Base-by-base conservation (phyloP, 331 rosid genomes). In the Telfairia occidentalis region DNA sequence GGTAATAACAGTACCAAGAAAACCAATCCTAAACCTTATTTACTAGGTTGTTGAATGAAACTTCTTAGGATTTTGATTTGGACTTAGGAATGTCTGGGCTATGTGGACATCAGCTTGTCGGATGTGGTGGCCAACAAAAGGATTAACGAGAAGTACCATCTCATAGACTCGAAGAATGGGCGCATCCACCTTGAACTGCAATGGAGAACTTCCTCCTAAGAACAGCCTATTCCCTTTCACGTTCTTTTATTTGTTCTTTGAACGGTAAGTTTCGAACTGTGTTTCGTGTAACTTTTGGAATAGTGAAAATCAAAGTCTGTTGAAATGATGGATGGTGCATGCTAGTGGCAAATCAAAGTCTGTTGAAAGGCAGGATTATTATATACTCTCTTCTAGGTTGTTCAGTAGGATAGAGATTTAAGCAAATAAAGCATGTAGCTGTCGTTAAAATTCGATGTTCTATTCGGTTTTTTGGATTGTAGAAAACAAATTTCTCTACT, bases 41-140 rank as follows among this genome's bases (percentile, higher is more conserved):
- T 72, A n/a, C 61, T 13, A 29, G 10, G 32, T 29, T 42, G 16
- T 69, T 21, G 54, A 7, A 8, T 24, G 15, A 70, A 42, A 24
- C 57, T 13, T 53, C 7, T 4, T 9, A 28, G 54, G 35, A 54
- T 50, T 15, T 35, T 74, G 21, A 28, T 59, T 46, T 61, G 71
- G 16, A 18, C 72, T 75, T 9, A 76, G 96, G 97, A 91, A 77
- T 88, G 89, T 7, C 58, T 94, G 78, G 98, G 98, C 42, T 80
- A 88, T 50, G 91, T 90, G 67, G 97, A 90, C 74, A 88, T 94
- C 54, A 85, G 86, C 81, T 88, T 94, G 1, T 65, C 53, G n/a
- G 98, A 94, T 78, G 98, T 87, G 8, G 90, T 94, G 72, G 46
- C 76, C 75, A 94, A 94, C 76, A 92, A 90, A 67, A 87, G 97